phyloP scores from a whole-genome alignment of 306 rosid genomes.

The Prinsepia uniflora region DNA sequence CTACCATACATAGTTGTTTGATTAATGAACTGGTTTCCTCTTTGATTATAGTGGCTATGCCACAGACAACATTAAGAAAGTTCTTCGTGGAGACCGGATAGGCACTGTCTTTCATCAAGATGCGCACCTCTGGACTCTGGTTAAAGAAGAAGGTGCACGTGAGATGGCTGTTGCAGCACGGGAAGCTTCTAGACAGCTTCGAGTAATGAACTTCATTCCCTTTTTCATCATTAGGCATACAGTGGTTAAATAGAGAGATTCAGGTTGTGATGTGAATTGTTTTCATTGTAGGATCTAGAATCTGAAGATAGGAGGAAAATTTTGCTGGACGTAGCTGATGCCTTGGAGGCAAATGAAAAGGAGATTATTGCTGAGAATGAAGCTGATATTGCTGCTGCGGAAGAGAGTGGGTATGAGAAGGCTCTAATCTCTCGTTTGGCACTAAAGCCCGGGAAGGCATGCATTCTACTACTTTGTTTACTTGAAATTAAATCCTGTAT shows the following conservation, averaged over 20 bases:
- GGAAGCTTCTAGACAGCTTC: constrained; percentile 61
- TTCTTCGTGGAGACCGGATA: constrained; percentile 69
- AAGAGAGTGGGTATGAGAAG: constrained; percentile 57
- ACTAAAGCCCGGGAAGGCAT: constrained; percentile 71
- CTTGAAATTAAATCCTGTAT: not conserved
- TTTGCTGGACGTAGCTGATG: constrained; percentile 66
- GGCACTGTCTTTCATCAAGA: constrained; percentile 89
- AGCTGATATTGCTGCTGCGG: constrained; percentile 67
- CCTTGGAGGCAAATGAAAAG: constrained; percentile 57
- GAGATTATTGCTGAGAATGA: constrained; percentile 51
- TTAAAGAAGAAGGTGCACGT: constrained; percentile 61
- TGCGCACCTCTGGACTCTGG: constrained; percentile 66
- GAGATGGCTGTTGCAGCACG: constrained; percentile 82
- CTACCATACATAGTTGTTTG: not conserved
- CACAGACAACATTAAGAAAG: constrained; percentile 63
- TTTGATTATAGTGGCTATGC: constrained; percentile 58
- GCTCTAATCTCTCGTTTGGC: constrained; percentile 74
- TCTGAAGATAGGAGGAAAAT: constrained; percentile 63
- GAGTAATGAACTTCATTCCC: constrained; percentile 31
- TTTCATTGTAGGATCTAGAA: constrained; percentile 39
- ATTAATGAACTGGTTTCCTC: constrained; percentile 17
- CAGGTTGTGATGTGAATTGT: constrained; percentile 8
- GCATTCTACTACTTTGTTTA: not conserved
- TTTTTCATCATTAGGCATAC: not conserved
- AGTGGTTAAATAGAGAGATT: not conserved